Evolutionary conservation across 768 basidiomycete genomes (phyloP).

Genomic region (Rubroboletus satanas): DNA sequence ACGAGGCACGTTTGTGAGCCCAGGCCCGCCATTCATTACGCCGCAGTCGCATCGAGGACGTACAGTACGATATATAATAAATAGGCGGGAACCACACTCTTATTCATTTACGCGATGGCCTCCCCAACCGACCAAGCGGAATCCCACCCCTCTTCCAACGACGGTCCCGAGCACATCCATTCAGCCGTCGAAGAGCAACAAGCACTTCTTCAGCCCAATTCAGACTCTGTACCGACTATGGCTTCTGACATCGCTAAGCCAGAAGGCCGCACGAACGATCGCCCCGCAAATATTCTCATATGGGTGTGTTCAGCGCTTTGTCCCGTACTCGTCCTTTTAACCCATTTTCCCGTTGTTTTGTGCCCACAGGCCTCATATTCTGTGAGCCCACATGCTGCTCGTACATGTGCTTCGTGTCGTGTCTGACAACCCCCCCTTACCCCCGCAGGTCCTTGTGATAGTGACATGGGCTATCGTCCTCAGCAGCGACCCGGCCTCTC

Average conservation of each 20-base stretch:
- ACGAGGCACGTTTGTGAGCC: too few species aligned
- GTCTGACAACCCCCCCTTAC: background rate
- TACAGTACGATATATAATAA: background rate
- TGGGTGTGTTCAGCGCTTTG: conserved; percentile 32
- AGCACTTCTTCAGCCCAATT: conserved; percentile 3
- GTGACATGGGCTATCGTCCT: conserved; percentile 47
- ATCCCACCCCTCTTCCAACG: background rate
- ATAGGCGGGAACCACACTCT: background rate
- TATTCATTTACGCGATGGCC: conserved; percentile 1
- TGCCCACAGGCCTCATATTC: conserved; percentile 12
- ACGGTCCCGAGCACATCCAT: background rate
- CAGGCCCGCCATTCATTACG: too few species aligned
- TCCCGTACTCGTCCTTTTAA: background rate
- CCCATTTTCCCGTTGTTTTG: background rate
- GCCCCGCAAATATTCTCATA: conserved; percentile 30
- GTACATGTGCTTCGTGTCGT: background rate
- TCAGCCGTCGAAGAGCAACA: conserved; percentile 13
- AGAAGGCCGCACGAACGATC: conserved; percentile 40
- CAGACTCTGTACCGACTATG: conserved; percentile 13
- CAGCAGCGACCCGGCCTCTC: conserved; percentile 39
- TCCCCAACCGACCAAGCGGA: background rate
- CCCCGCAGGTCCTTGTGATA: conserved; percentile 35
- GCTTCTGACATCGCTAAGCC: conserved; percentile 26
- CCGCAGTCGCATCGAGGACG: too few species aligned
- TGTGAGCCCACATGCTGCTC: conserved; percentile 10